These are phyloP conservation scores for Salix koriyanagi DNA, from an alignment of 345 rosid genomes.

Conservation along the genomic window DNA sequence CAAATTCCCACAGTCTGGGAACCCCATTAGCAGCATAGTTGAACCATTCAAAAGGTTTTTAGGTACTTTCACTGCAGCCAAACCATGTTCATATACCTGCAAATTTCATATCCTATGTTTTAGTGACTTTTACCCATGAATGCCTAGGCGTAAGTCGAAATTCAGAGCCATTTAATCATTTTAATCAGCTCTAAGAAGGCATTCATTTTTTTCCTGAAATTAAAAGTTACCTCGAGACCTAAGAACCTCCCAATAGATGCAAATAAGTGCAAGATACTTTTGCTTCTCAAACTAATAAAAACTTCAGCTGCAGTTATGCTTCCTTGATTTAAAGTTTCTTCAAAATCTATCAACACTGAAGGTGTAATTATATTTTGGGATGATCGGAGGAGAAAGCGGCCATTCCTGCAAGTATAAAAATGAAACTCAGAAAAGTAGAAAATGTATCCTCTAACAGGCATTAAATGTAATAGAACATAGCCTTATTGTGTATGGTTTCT, in stretches of 20 bases:
- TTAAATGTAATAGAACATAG: neutral
- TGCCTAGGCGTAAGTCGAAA: neutral
- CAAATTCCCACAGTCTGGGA: slow-evolving; percentile 82
- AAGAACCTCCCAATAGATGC: slow-evolving; percentile 87
- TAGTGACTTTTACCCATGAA: neutral
- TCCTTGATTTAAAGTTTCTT: slow-evolving; percentile 93
- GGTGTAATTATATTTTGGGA: slow-evolving; percentile 61
- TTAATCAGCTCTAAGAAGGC: neutral
- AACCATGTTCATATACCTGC: slow-evolving; percentile 84
- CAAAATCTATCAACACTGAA: slow-evolving; percentile 59
- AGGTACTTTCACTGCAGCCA: slow-evolving; percentile 65
- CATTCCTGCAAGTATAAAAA: slow-evolving; percentile 59
- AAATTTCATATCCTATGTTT: slow-evolving; percentile 22
- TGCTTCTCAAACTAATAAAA: slow-evolving; percentile 78
- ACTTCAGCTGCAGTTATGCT: slow-evolving; percentile 69
- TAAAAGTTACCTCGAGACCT: slow-evolving; percentile 74
- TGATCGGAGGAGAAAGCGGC: slow-evolving; percentile 74
- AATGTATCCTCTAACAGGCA: slow-evolving; percentile 3
- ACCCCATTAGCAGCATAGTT: slow-evolving; percentile 68
- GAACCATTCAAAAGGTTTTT: slow-evolving; percentile 58
- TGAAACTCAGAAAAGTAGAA: slow-evolving; percentile 4
- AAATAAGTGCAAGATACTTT: slow-evolving; percentile 77
- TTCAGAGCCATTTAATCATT: neutral
- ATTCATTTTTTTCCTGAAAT: neutral
- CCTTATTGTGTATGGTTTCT: neutral